Conservation (phyloP, 306 rosid genomes). For the Inga leiocalycina region DNA sequence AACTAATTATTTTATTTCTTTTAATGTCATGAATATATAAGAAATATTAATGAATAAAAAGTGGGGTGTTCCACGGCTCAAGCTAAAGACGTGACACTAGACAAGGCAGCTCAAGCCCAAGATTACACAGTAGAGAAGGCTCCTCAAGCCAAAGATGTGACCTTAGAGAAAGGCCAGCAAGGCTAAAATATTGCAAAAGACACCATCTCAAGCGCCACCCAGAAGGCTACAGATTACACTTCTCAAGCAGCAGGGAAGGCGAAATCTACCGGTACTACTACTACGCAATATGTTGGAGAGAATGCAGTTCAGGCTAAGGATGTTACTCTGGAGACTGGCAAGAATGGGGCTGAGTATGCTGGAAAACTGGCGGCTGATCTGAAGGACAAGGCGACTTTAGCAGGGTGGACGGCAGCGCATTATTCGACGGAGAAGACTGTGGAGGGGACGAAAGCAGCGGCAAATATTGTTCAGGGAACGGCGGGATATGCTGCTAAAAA, state of each 20-base stretch:
- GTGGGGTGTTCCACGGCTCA: not conserved
- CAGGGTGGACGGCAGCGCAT: constrained; percentile 60
- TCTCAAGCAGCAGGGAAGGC: constrained; percentile 41
- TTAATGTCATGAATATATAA: too few species aligned
- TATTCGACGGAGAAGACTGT: constrained; percentile 48
- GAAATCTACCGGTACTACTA: constrained; percentile 35
- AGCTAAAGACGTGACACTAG: not conserved
- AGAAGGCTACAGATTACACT: constrained; percentile 43
- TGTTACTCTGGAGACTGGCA: constrained; percentile 33
- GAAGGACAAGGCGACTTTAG: constrained; percentile 50
- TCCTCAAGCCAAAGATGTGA: constrained; percentile 9
- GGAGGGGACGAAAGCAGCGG: constrained; percentile 53
- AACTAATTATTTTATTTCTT: too few species aligned
- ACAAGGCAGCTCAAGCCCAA: not conserved
- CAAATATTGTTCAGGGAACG: constrained; percentile 34
- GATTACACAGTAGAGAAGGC: constrained; percentile 22
- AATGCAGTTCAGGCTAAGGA: constrained; percentile 46
- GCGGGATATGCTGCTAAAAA: constrained; percentile 50
- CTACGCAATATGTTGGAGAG: constrained; percentile 46
- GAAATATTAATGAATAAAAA: too few species aligned
- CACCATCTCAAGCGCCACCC: constrained; percentile 34
- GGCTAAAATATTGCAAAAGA: constrained; percentile 44
- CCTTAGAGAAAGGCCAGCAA: constrained; percentile 41
- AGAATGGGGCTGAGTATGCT: constrained; percentile 30
- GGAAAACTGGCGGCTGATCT: constrained; percentile 40